phyloP scores from a whole-genome alignment of 2,329 filamentous ascomycete species.

The Aspergillus sojae region DNA sequence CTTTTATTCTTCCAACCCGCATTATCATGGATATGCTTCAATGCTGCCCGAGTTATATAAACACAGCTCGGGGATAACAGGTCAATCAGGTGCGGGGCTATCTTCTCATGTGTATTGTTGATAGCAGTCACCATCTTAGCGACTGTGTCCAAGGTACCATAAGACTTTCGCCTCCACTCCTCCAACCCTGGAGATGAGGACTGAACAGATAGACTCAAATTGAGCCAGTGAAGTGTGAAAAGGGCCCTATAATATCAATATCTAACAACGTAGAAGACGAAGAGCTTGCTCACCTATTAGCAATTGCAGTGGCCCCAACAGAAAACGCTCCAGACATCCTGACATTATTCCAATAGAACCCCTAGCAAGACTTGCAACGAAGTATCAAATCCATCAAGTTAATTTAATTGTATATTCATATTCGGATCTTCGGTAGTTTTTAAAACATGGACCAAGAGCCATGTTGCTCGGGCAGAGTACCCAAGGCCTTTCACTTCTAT shows the following conservation, averaged over 20 bases:
- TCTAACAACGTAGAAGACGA: neutral
- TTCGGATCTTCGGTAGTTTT: neutral
- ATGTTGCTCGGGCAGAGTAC: slow-evolving; percentile 25
- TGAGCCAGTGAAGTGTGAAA: neutral
- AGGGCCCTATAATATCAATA: neutral
- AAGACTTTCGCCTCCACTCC: slow-evolving; percentile 8
- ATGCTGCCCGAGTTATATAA: neutral
- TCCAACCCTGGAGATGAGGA: neutral
- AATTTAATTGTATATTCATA: too few species aligned
- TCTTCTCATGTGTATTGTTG: slow-evolving; percentile 8
- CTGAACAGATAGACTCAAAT: neutral
- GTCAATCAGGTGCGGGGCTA: slow-evolving; percentile 2
- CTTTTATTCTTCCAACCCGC: neutral
- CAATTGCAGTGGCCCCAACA: neutral
- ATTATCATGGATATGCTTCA: neutral
- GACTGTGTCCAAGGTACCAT: slow-evolving; percentile 23
- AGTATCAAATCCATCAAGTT: slow-evolving; percentile 13
- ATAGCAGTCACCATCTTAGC: slow-evolving; percentile 27
- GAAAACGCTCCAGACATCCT: neutral
- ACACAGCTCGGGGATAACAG: neutral
- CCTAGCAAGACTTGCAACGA: slow-evolving; percentile 14
- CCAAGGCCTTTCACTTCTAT: slow-evolving; percentile 21
- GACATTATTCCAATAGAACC: neutral
- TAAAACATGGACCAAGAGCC: slow-evolving; percentile 27
- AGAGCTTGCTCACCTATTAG: neutral